Percentiles rank a stretch among this genome's conserved stretches.
phyloP scores from a whole-genome alignment of 1,284 basidiomycete genomes.

The Caloboletus firmus region DNA sequence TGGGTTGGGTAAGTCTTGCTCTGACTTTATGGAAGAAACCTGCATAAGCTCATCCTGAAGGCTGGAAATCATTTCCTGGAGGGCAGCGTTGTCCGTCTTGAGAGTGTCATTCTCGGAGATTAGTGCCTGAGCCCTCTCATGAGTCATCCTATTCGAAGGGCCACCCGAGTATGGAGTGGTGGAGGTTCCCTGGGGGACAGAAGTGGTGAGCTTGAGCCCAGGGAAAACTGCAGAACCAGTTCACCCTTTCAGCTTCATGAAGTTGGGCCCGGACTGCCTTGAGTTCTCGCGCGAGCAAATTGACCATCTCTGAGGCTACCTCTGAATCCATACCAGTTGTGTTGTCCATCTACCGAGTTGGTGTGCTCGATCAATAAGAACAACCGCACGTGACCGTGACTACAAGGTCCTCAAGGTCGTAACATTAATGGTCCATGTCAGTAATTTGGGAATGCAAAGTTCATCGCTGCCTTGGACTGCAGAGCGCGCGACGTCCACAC shows the following conservation, averaged over 20 bases:
- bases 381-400: slow-evolving; percentile 18
- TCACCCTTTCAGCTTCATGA: slow-evolving; percentile 22
- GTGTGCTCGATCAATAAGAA: not conserved
- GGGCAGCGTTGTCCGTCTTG: slow-evolving; percentile 20
- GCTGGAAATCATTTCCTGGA: slow-evolving; percentile 13
- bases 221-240: not conserved
- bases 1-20: slow-evolving; percentile 2
- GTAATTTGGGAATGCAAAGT: slow-evolving; percentile 9
- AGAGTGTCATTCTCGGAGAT: slow-evolving; percentile 20
- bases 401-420: not conserved
- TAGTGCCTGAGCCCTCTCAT: slow-evolving; percentile 10
- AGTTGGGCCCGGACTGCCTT: slow-evolving; percentile 25
- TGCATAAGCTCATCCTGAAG: slow-evolving; percentile 15
- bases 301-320: slow-evolving; percentile 25
- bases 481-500: slow-evolving; percentile 38
- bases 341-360: slow-evolving; percentile 22
- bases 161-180: not conserved
- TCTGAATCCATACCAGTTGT: slow-evolving; percentile 23
- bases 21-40: slow-evolving; percentile 21
- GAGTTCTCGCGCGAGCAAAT: slow-evolving; percentile 29
- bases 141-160: slow-evolving; percentile 1
- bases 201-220: not conserved
- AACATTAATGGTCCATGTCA: no score
- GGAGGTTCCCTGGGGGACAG: slow-evolving; percentile 11
- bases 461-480: slow-evolving; percentile 5